Evolutionary conservation across 495 filamentous ascomycete species (phyloP).

Genomic region (Neurospora intermedia): DNA sequence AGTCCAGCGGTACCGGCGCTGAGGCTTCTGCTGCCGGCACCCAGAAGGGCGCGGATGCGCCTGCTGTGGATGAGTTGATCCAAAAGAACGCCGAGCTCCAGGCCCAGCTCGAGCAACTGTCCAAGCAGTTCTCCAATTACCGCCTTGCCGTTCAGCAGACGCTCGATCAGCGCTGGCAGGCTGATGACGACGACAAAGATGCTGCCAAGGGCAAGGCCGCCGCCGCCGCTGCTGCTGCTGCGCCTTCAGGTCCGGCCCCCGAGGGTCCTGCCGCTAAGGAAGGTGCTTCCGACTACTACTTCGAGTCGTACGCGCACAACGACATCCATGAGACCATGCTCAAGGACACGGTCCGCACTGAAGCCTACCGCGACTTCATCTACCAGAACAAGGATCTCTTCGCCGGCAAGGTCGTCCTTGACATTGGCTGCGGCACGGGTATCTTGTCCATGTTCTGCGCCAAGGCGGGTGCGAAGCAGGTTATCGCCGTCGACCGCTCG

Average conservation of each 20-base stretch:
- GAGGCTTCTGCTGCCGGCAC: constrained; percentile 1
- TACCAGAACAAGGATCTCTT: constrained; percentile 95
- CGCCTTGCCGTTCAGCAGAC: constrained; percentile 56
- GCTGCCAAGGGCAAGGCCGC: constrained; percentile 4
- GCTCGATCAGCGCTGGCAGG: constrained; percentile 57
- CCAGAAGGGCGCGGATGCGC: constrained; percentile 11
- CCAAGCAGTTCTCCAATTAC: constrained; percentile 62
- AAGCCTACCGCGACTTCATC: constrained; percentile 94
- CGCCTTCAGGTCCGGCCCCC: constrained; percentile 11
- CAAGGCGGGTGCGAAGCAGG: constrained; percentile 83
- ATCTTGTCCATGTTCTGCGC: constrained; percentile 82
- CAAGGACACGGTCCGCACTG: constrained; percentile 90
- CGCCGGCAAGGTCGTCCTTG: constrained; percentile 93
- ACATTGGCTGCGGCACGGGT: constrained; percentile 95
- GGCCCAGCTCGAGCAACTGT: constrained; percentile 51
- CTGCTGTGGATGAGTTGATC: constrained; percentile 30
- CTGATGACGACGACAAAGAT: constrained; percentile 22
- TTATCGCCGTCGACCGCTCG: constrained; percentile 94
- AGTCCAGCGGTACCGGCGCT: constrained; percentile 16
- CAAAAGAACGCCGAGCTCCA: constrained; percentile 57
- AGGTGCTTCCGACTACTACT: constrained; percentile 57
- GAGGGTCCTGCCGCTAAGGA: constrained; percentile 12
- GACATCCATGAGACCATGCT: constrained; percentile 90
- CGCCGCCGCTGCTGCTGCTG: constrained; percentile 4
- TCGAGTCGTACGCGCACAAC: constrained; percentile 71